These are phyloP conservation scores for Phyllostachys edulis DNA, from an alignment of 176 grass and related monocot species.

Conservation along the genomic window DNA sequence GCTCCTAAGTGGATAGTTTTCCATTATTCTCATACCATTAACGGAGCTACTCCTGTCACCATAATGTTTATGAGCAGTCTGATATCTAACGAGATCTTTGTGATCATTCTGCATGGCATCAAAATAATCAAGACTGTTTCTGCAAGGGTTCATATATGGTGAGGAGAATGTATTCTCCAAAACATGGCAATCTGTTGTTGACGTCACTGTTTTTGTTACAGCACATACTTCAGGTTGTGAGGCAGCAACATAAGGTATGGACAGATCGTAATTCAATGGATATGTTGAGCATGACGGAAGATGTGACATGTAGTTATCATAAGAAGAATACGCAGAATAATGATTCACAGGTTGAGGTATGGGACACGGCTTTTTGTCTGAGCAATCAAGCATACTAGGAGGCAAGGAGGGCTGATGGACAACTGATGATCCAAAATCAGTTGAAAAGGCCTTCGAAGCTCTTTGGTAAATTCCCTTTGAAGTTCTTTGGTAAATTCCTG, in stretches of 20 bases:
- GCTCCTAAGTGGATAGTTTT: neutral
- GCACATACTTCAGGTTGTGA: conserved; percentile 23
- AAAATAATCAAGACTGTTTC: conserved; percentile 55
- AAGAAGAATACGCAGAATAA: conserved; percentile 24
- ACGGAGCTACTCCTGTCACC: neutral
- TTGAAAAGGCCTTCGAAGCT: conserved; percentile 6
- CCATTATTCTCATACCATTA: neutral
- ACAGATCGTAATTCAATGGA: conserved; percentile 20
- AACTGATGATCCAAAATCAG: conserved; percentile 40
- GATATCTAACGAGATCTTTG: conserved; percentile 28
- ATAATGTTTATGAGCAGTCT: conserved; percentile 13
- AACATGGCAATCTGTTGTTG: neutral
- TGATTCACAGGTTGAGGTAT: neutral
- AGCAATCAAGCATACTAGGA: conserved; percentile 2
- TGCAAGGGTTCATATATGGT: conserved; percentile 44
- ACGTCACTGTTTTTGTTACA: neutral
- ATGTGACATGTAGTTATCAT: conserved; percentile 38
- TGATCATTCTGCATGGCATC: conserved; percentile 35
- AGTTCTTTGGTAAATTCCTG: conserved; percentile 23
- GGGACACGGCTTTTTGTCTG: neutral
- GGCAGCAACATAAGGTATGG: conserved; percentile 28
- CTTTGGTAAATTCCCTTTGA: conserved; percentile 25
- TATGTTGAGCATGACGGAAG: conserved; percentile 36
- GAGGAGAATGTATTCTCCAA: conserved; percentile 25
- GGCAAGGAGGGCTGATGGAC: neutral